These are phyloP conservation scores for Acer saccharum DNA, from an alignment of 345 rosid genomes.

Conservation along the genomic window DNA sequence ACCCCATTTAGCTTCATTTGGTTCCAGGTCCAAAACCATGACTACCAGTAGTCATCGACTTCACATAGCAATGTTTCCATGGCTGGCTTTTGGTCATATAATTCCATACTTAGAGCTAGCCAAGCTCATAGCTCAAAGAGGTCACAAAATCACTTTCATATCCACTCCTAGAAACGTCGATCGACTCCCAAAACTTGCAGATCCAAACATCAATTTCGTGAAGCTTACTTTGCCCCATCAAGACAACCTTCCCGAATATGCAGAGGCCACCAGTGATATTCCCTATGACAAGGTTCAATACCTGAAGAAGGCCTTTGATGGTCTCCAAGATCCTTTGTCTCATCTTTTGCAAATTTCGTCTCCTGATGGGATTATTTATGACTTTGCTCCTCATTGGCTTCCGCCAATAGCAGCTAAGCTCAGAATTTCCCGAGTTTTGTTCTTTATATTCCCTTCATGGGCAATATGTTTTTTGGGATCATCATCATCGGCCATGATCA, in stretches of 20 bases:
- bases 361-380: slow-evolving; percentile 35
- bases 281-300: slow-evolving; percentile 9
- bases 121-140: slow-evolving; percentile 39
- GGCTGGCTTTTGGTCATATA: slow-evolving; percentile 34
- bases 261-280: slow-evolving; percentile 34
- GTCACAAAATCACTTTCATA: slow-evolving; percentile 34
- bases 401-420: slow-evolving; percentile 21
- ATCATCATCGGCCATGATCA: not conserved
- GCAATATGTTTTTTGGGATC: not conserved
- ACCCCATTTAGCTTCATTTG: no score
- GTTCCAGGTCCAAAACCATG: no score
- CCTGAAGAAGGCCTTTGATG: slow-evolving; percentile 37
- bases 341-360: slow-evolving; percentile 4
- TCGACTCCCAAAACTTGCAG: slow-evolving; percentile 26
- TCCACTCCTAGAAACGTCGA: slow-evolving; percentile 35
- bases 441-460: slow-evolving; percentile 11
- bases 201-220: slow-evolving; percentile 13
- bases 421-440: slow-evolving; percentile 19
- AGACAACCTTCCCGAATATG: slow-evolving; percentile 29
- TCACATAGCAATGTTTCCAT: slow-evolving; percentile 39
- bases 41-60: slow-evolving; percentile 19
- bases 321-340: slow-evolving; percentile 13
- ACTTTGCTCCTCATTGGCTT: slow-evolving; percentile 33
- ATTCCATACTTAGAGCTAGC: slow-evolving; percentile 31
- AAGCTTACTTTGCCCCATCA: slow-evolving; percentile 26